phyloP scores from a whole-genome alignment of 1,284 basidiomycete species.

The Irpex sp. region DNA sequence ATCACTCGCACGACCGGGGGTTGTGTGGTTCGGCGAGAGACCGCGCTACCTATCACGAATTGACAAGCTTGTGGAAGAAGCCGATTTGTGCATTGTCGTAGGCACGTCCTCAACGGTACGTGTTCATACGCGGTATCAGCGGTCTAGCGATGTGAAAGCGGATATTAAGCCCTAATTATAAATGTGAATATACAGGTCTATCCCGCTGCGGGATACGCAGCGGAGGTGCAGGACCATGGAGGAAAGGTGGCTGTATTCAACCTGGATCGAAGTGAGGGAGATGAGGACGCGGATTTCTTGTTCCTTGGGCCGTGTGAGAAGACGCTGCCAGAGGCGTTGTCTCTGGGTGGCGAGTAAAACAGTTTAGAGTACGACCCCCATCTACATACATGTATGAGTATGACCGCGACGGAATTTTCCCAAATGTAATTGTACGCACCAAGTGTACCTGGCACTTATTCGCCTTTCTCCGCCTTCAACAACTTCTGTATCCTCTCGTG shows the following conservation, averaged over 20 bases:
- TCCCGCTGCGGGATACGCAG: conserved; percentile 43
- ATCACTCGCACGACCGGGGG: conserved; percentile 51
- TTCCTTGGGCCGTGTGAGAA: conserved; percentile 46
- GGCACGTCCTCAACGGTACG: conserved; percentile 61
- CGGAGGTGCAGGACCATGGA: conserved; percentile 31
- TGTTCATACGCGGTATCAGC: conserved; percentile 5
- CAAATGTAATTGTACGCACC: not conserved
- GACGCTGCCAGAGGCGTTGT: conserved; percentile 36
- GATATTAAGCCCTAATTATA: not conserved
- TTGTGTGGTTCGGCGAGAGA: conserved; percentile 65
- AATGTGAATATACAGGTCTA: conserved; percentile 31
- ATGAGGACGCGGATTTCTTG: conserved; percentile 43
- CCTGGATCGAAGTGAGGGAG: conserved; percentile 41
- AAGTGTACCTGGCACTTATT: not conserved
- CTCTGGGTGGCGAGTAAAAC: not conserved
- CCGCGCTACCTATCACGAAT: conserved; percentile 44
- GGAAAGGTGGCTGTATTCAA: conserved; percentile 62
- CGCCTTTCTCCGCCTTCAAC: conserved; percentile 3
- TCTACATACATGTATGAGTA: no score
- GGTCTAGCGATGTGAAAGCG: not conserved
- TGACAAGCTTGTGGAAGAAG: conserved; percentile 38
- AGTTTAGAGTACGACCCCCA: no score
- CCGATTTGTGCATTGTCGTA: conserved; percentile 59
- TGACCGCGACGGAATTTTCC: no score
- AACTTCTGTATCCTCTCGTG: conserved; percentile 26